A percentile compares a stretch with the other conserved stretches of the same genome.
Evolutionary conservation across 164 flowering plant species (phyloP).

Genomic region (Vitis riparia): DNA sequence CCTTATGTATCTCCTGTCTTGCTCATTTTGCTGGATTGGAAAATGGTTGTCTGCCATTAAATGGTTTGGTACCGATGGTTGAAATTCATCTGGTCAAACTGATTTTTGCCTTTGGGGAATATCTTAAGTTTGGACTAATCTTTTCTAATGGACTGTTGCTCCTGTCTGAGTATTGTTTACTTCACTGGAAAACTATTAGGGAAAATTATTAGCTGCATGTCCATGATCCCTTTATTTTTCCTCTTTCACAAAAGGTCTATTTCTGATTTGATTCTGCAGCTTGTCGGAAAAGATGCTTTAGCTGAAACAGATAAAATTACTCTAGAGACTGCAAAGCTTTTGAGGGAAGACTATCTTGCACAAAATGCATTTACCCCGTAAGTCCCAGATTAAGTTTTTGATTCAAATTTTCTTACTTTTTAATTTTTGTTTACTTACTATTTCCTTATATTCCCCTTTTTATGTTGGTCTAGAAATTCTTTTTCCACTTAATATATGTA

Average conservation of each 20-base stretch:
- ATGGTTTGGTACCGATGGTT: background rate
- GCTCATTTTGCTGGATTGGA: background rate
- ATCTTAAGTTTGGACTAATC: background rate
- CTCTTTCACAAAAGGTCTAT: background rate
- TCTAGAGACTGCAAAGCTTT: constrained; percentile 95
- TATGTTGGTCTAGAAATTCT: too few species aligned
- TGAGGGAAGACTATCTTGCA: constrained; percentile 98
- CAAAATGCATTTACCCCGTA: constrained; percentile 99
- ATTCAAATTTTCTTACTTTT: background rate
- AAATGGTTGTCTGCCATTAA: too few species aligned
- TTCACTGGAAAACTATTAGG: background rate
- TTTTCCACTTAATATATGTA: background rate
- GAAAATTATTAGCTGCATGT: background rate
- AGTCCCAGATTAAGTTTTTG: constrained; percentile 23
- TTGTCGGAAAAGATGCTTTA: constrained; percentile 98
- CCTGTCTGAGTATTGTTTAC: background rate
- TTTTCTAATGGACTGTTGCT: background rate
- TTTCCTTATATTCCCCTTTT: background rate
- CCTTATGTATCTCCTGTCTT: background rate
- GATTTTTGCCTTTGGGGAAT: background rate
- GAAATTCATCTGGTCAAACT: background rate
- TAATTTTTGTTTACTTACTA: background rate
- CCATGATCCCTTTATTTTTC: background rate
- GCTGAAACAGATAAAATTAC: constrained; percentile 96
- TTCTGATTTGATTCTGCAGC: constrained; percentile 53